phyloP scores from a whole-genome alignment of 2,329 filamentous ascomycete species.

The Claviceps africana region DNA sequence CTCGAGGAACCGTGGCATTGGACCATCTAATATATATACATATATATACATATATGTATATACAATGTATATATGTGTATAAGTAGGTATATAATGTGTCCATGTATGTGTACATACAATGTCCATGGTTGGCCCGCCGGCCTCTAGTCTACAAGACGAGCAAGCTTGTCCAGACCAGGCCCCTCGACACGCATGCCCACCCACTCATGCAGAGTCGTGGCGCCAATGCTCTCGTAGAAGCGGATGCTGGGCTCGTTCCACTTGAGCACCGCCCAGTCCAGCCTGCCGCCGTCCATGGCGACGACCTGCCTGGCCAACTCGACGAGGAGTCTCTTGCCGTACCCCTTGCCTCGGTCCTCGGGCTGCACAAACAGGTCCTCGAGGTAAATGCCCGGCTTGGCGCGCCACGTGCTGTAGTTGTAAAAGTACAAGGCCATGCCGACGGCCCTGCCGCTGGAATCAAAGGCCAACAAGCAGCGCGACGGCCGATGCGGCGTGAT shows the following conservation, averaged over 20 bases:
- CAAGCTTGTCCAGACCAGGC: slow-evolving; percentile 47
- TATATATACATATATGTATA: too few species aligned
- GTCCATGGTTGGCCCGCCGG: too few species aligned
- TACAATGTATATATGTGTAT: too few species aligned
- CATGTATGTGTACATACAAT: too few species aligned
- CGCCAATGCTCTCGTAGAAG: slow-evolving; percentile 67
- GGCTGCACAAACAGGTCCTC: slow-evolving; percentile 82
- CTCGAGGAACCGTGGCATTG: too few species aligned
- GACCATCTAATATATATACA: too few species aligned
- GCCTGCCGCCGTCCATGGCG: slow-evolving; percentile 54
- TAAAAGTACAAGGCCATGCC: slow-evolving; percentile 89
- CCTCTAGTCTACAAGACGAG: slow-evolving; percentile 23
- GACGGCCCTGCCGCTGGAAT: slow-evolving; percentile 33
- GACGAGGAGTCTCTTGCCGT: slow-evolving; percentile 61
- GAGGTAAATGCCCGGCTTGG: slow-evolving; percentile 77
- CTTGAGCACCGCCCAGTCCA: slow-evolving; percentile 86
- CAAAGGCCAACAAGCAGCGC: slow-evolving; percentile 57
- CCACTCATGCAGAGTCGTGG: slow-evolving; percentile 55
- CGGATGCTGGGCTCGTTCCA: slow-evolving; percentile 86
- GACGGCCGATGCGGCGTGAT: slow-evolving; percentile 49
- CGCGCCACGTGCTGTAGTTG: slow-evolving; percentile 89
- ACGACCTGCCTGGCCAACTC: slow-evolving; percentile 68
- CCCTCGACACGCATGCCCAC: slow-evolving; percentile 62
- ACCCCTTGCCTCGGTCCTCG: slow-evolving; percentile 58
- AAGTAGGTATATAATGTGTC: too few species aligned